phyloP scores from a whole-genome alignment of 2,329 filamentous ascomycete species.

The Sclerotinia sclerotiorum region DNA sequence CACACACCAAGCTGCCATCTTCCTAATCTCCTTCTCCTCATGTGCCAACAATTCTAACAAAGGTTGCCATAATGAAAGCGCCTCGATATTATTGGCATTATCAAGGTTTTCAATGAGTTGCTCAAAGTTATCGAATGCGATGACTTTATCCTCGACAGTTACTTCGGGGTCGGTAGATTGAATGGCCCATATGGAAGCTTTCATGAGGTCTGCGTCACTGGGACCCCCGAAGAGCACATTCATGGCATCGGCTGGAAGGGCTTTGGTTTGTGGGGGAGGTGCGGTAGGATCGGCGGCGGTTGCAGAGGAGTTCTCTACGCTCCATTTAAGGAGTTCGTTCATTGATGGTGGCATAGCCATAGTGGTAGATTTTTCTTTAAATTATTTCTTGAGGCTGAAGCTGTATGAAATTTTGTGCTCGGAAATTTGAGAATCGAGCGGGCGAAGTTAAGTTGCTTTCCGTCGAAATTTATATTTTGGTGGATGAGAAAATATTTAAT shows the following conservation, averaged over 20 bases:
- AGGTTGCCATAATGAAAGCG: constrained; percentile 77
- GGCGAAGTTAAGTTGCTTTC: constrained; percentile 2
- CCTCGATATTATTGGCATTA: constrained; percentile 92
- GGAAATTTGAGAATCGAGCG: neutral
- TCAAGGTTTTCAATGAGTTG: constrained; percentile 89
- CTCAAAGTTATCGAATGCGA: constrained; percentile 93
- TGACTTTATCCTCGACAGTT: constrained; percentile 71
- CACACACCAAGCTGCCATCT: constrained; percentile 90
- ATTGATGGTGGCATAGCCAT: constrained; percentile 38
- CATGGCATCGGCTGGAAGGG: constrained; percentile 68
- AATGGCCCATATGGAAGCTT: constrained; percentile 76
- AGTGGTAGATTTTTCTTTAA: neutral
- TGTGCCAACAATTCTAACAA: constrained; percentile 69
- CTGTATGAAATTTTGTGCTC: neutral
- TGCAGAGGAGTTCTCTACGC: constrained; percentile 58
- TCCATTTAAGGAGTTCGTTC: constrained; percentile 42
- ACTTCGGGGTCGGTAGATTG: constrained; percentile 59
- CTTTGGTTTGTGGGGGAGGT: constrained; percentile 36
- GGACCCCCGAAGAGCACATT: constrained; percentile 77
- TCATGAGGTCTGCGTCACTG: constrained; percentile 91
- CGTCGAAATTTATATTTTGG: neutral
- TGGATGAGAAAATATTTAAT: neutral
- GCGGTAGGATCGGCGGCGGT: constrained; percentile 35
- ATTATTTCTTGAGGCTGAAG: neutral
- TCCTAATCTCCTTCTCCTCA: constrained; percentile 69